Percentiles rank a stretch among this genome's conserved stretches.
phyloP scores from a whole-genome alignment of 1,139 yeast species.

The Cylindricascospora bacillispora region DNA sequence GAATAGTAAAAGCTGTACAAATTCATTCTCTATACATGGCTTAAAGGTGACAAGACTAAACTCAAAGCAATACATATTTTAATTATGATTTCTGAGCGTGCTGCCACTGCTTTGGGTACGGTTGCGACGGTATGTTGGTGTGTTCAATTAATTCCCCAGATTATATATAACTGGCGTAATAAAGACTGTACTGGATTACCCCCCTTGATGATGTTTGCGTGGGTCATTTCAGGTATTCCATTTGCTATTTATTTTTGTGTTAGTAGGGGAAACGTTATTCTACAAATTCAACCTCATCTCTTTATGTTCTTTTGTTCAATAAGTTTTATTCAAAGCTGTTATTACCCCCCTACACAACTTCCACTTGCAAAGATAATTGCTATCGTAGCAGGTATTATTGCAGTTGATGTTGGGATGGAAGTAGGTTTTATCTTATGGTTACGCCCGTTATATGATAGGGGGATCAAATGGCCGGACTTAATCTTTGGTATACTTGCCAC shows the following conservation, averaged over 20 bases:
- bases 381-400: slow-evolving; percentile 30
- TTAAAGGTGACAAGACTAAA: no score
- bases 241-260: slow-evolving; percentile 71
- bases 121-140: slow-evolving; percentile 89
- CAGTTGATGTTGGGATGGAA: slow-evolving; percentile 47
- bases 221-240: slow-evolving; percentile 78
- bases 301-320: slow-evolving; percentile 61
- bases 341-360: slow-evolving; percentile 60
- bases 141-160: slow-evolving; percentile 77
- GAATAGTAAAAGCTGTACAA: no score
- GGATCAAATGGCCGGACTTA: slow-evolving; percentile 58
- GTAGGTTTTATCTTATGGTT: slow-evolving; percentile 64
- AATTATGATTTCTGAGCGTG: slow-evolving; percentile 26
- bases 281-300: slow-evolving; percentile 76
- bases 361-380: slow-evolving; percentile 29
- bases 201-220: slow-evolving; percentile 67
- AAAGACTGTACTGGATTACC: slow-evolving; percentile 82
- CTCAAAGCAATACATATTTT: no score
- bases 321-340: slow-evolving; percentile 60
- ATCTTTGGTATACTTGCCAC: slow-evolving; percentile 74
- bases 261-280: slow-evolving; percentile 58
- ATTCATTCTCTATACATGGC: no score
- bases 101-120: slow-evolving; percentile 75
- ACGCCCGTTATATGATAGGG: slow-evolving; percentile 42
- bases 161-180: slow-evolving; percentile 53